Evolutionary conservation across 75 land plant species (phyloP).

Genomic region (Picea glauca): DNA sequence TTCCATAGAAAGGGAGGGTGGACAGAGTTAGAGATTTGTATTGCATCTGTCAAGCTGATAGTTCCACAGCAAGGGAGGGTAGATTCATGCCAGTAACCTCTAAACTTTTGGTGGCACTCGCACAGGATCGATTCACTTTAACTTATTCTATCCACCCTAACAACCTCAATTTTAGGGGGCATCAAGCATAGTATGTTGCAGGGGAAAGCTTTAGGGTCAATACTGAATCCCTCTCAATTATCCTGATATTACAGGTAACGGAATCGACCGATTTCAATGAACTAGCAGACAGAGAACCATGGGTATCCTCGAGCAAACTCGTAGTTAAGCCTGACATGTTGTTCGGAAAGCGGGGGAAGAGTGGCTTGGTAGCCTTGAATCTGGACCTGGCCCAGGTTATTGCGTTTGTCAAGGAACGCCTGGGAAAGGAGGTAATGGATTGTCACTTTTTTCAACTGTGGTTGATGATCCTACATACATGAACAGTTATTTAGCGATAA

Average conservation of each 20-base stretch:
- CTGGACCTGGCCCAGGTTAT: conserved; percentile 46
- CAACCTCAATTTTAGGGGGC: neutral
- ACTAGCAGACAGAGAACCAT: conserved; percentile 39
- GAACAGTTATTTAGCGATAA: neutral
- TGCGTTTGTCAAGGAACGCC: conserved; percentile 44
- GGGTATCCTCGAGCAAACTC: conserved; percentile 42
- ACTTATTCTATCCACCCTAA: no score
- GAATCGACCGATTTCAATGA: conserved; percentile 46
- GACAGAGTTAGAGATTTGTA: no score
- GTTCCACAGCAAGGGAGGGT: no score
- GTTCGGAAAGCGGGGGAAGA: conserved; percentile 59
- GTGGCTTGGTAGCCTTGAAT: conserved; percentile 58
- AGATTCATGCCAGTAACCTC: no score
- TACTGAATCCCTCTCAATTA: neutral
- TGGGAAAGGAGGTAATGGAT: conserved; percentile 47
- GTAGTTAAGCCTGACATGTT: conserved; percentile 65
- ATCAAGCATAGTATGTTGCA: neutral
- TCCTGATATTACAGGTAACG: conserved; percentile 24
- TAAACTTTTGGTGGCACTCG: no score
- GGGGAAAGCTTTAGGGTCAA: no score
- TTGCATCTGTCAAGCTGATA: no score
- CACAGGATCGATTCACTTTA: no score
- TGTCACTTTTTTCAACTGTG: neutral
- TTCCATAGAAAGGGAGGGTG: no score
- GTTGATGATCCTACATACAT: neutral